phyloP scores from a whole-genome alignment of 208 protist genomes.

The Endotrypanum monterogeii region DNA sequence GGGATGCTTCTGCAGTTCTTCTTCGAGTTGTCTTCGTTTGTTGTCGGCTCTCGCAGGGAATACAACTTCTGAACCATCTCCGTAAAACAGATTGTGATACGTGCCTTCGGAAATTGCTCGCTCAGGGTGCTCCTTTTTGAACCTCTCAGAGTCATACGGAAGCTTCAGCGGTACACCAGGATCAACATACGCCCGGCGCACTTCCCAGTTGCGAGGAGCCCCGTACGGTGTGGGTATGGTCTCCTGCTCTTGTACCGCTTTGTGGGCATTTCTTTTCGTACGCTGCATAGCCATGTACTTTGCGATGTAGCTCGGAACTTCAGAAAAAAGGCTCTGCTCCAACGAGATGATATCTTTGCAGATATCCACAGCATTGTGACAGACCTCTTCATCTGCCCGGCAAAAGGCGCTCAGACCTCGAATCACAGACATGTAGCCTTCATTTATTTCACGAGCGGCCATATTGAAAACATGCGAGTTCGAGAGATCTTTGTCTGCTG shows the following conservation, averaged over 20 bases:
- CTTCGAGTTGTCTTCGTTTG: conserved; percentile 65
- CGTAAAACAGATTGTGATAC: conserved; percentile 84
- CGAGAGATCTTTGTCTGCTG: conserved; percentile 13
- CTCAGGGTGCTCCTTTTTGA: conserved; percentile 36
- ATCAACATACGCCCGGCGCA: conserved; percentile 66
- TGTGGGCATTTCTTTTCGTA: conserved; percentile 14
- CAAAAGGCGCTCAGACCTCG: conserved; percentile 49
- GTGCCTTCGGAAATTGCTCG: conserved; percentile 31
- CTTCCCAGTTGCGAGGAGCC: conserved; percentile 28
- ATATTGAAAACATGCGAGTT: conserved; percentile 36
- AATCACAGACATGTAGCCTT: conserved; percentile 46
- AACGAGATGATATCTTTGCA: conserved; percentile 56
- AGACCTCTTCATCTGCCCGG: conserved; percentile 40
- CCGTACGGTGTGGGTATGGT: conserved; percentile 22
- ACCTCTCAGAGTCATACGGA: conserved; percentile 49
- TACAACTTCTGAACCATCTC: conserved; percentile 47
- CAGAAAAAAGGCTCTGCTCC: conserved; percentile 75
- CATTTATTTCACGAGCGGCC: conserved; percentile 44
- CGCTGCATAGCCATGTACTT: conserved; percentile 10
- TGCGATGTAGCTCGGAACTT: conserved; percentile 52
- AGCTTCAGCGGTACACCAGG: conserved; percentile 62
- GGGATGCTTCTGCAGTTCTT: conserved; percentile 26
- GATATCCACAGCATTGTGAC: conserved; percentile 33
- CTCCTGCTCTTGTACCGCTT: conserved; percentile 4
- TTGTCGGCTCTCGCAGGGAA: conserved; percentile 68